Base-by-base conservation (phyloP, 257 asterid species). In the Solanum ossicruentum region DNA sequence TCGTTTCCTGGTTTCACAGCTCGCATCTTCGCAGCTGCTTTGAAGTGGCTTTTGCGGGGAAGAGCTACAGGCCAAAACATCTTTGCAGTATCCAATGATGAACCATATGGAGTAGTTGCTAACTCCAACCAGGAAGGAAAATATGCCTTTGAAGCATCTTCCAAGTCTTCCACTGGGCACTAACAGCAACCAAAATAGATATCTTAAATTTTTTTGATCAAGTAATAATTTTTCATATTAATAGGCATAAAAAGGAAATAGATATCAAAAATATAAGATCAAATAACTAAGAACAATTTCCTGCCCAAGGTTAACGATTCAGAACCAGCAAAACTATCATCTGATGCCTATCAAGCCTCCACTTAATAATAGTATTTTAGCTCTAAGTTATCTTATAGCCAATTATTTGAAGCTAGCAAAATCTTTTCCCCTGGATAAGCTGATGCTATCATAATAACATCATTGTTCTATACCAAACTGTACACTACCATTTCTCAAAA, bases 21-120 rank as follows among this genome's bases (percentile, higher is more conserved):
- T 93, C 96, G 90, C 95, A 97, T 97, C 91, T 97, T 97, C 61
- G 99, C 99, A 81, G 98, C 99, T 83, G 99, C 99, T 88, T 92
- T 95, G 89, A 92, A 89, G 87, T 95, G 98, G 84, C 98, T 94
- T 94, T 97, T 95, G 84, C 99, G 98, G 58, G 99, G 99, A 84
- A 97, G 91, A 69, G 98, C 92, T 51, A 91, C 89, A 65, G 99
- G 99, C 98, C 98, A 97, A 91, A 97, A 97, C 99, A 97, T 94
- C 91, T 95, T 95, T 45, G 93, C 87, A 57, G 94, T 88, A 84
- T 95, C 97, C 92, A 97, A 63, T 43, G 92, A 88, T 80, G 98
- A 95, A 26, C 99, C 99, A 89, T 91, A 95, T 49, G 99, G 97
- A 85, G 98, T 94, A 81, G 98, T 92, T 87, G 98, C 94, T 72